Evolutionary conservation across 2,329 filamentous ascomycete genomes (phyloP).

Genomic region (Apiospora pterosperma): DNA sequence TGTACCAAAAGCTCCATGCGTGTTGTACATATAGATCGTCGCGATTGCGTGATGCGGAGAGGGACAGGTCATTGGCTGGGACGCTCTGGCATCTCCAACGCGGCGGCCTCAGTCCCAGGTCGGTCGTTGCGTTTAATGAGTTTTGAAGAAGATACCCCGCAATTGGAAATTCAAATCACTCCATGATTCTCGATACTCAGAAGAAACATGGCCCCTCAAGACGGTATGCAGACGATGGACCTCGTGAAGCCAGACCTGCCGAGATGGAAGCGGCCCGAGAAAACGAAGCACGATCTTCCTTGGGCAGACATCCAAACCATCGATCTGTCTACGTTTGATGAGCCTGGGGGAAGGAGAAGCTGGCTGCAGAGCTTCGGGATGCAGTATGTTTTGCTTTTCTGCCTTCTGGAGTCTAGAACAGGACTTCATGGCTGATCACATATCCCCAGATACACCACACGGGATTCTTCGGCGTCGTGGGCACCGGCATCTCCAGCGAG

Average conservation of each 20-base stretch:
- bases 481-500: conserved; percentile 49
- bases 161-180: not conserved
- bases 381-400: conserved; percentile 42
- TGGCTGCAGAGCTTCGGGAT: conserved; percentile 49
- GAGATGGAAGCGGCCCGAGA: conserved; percentile 24
- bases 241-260: conserved; percentile 8
- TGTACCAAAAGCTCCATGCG: not conserved
- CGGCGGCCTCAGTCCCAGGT: not conserved
- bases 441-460: conserved; percentile 20
- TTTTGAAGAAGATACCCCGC: not conserved
- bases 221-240: not conserved
- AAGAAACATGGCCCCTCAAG: not conserved
- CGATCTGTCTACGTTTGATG: conserved; percentile 45
- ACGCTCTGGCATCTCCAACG: not conserved
- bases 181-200: not conserved
- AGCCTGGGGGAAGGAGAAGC: conserved; percentile 47
- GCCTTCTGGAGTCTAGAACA: too few species aligned
- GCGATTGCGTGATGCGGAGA: not conserved
- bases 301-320: conserved; percentile 55
- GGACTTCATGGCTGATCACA: not conserved
- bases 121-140: not conserved
- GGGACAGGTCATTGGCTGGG: not conserved
- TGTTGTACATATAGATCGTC: not conserved
- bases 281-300: conserved; percentile 21
- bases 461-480: conserved; percentile 53